phyloP scores from a whole-genome alignment of 257 asterid species.

The Solanum habrochaites region DNA sequence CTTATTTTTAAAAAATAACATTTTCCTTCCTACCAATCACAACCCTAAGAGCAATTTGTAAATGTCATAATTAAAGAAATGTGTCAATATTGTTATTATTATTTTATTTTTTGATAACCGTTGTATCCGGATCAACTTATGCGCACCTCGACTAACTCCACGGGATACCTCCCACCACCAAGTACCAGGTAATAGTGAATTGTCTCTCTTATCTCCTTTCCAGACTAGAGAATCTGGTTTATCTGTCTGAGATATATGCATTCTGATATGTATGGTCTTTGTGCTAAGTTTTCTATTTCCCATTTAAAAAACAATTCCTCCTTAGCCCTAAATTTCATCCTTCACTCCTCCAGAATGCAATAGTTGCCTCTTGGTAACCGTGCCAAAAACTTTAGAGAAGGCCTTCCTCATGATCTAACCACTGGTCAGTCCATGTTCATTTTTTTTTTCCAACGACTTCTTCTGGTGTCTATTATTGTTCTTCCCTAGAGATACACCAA shows the following conservation, averaged over 20 bases:
- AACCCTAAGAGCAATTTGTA: background rate
- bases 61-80: background rate
- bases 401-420: background rate
- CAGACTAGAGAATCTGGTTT: background rate
- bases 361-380: background rate
- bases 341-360: background rate
- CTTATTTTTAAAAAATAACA: background rate
- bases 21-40: background rate
- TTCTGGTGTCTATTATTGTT: background rate
- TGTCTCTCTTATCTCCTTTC: background rate
- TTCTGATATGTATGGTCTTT: background rate
- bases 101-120: too few relatives aligned
- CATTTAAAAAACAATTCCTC: background rate
- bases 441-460: background rate
- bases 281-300: background rate
- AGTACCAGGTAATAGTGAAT: background rate
- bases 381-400: background rate
- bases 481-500: background rate
- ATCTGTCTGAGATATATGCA: background rate
- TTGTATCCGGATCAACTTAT: background rate
- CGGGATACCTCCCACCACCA: background rate
- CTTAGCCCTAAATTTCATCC: background rate
- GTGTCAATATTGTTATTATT: background rate
- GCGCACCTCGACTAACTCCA: background rate
- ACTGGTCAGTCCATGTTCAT: background rate